Base-by-base conservation (phyloP, 148 eudicot species). In the Spergularia marina region DNA sequence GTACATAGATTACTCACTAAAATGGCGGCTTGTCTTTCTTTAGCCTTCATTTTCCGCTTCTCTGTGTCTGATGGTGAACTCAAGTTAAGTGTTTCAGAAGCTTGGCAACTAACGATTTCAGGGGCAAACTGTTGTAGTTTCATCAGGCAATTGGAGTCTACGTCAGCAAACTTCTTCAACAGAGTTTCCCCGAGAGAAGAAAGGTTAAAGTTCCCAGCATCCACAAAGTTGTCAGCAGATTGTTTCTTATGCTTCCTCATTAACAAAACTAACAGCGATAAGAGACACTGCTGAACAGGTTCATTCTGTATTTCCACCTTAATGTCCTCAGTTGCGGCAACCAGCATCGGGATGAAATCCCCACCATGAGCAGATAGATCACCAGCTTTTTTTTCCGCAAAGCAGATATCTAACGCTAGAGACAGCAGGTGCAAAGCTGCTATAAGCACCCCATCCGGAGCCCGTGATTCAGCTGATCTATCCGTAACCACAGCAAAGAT, bases 1-100 rank as follows among this genome's bases (percentile, higher is more conserved):
- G 18, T 55, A 57, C 34, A 25, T 20, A 30, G 10, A 30, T 7
- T 68, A 71, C 94, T 84, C 70, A 96, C 99, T 93, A 96, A 49
- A 76, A 96, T 79, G 53, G 97, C 98, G 86, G 97, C 94, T 72
- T 96, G 98, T 74, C 89, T 89, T 86, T 92, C 98, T 74, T 90
- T 92, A 81, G 98, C 94, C 86, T 96, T 92, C 79, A 89, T 89
- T 85, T 92, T 96, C 78, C 89, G 94, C 74, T 86, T 88, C 83
- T 92, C 99, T n/a, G 72, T 76, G 60, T 88, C 94, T 76, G 88
- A 84, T 53, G 78, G 74, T 10, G 77, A 76, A 53, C 57, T 79
- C 4, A 56, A 41, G 20, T 23, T 78, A 70, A 63, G 65, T 62
- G 81, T 56, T 61, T 83, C 82, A 57, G 82, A 70, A 62, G 66